Evolutionary conservation across 2,329 filamentous ascomycete genomes (phyloP).

Genomic region (Cercospora janseana): DNA sequence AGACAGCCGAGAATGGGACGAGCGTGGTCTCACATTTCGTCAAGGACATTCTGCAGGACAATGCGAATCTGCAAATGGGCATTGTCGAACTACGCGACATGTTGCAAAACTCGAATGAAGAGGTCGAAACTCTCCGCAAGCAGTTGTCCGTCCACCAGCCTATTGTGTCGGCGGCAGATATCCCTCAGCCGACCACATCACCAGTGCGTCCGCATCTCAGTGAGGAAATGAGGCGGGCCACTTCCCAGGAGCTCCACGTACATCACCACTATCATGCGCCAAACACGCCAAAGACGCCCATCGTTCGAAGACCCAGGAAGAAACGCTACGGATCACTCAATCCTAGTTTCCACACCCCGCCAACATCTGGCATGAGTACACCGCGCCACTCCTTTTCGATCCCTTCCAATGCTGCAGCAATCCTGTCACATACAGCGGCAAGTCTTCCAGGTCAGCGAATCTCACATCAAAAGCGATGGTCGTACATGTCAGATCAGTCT

Average conservation of each 20-base stretch:
- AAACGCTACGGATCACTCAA: slow-evolving; percentile 63
- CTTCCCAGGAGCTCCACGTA: slow-evolving; percentile 79
- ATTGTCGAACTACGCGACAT: slow-evolving; percentile 90
- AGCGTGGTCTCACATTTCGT: slow-evolving; percentile 93
- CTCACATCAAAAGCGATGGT: slow-evolving; percentile 59
- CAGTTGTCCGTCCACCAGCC: slow-evolving; percentile 79
- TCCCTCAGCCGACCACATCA: slow-evolving; percentile 19
- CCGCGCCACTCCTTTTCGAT: slow-evolving; percentile 44
- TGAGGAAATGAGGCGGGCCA: slow-evolving; percentile 63
- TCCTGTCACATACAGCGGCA: slow-evolving; percentile 62
- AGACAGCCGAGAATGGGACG: slow-evolving; percentile 60
- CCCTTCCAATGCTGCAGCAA: slow-evolving; percentile 53
- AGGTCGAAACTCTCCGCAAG: slow-evolving; percentile 82
- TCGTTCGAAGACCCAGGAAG: slow-evolving; percentile 60
- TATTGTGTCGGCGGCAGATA: slow-evolving; percentile 44
- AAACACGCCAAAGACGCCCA: slow-evolving; percentile 38
- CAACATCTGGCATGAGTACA: slow-evolving; percentile 39
- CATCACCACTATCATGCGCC: slow-evolving; percentile 89
- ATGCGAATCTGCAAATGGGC: slow-evolving; percentile 86
- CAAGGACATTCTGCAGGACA: slow-evolving; percentile 90
- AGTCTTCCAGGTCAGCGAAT: slow-evolving; percentile 52
- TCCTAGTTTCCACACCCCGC: slow-evolving; percentile 50
- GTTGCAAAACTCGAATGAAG: slow-evolving; percentile 86
- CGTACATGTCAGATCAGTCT: slow-evolving; percentile 62
- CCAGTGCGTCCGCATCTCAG: slow-evolving; percentile 51